These are phyloP conservation scores for Pseudogymnoascus sp. DNA, from an alignment of 2,329 filamentous ascomycete species.

Conservation along the genomic window DNA sequence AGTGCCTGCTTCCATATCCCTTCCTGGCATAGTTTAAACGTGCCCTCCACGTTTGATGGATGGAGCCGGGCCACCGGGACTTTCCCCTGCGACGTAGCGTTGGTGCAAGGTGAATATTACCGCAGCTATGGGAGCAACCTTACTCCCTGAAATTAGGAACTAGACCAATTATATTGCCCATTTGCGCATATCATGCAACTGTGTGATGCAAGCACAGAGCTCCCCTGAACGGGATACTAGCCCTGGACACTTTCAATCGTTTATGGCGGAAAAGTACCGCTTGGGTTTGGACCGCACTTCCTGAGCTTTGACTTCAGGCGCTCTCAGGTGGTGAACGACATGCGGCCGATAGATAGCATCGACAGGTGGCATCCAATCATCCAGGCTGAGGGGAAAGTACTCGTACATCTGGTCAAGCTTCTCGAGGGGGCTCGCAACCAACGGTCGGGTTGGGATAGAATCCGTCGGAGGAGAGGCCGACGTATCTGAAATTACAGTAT, in stretches of 20 bases:
- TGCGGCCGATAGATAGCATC: slow-evolving; percentile 87
- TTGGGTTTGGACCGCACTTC: slow-evolving; percentile 58
- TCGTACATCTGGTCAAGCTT: slow-evolving; percentile 56
- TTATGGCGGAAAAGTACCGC: slow-evolving; percentile 56
- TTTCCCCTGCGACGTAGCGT: slow-evolving; percentile 4
- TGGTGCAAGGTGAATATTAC: not conserved
- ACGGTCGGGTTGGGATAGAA: not conserved
- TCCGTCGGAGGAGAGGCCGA: not conserved
- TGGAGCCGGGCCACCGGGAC: not conserved
- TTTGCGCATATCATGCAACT: not conserved
- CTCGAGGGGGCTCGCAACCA: not conserved
- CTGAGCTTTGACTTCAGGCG: slow-evolving; percentile 61
- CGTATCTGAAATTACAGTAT: slow-evolving; percentile 31
- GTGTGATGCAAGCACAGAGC: not conserved
- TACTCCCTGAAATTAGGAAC: not conserved
- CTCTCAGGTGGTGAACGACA: slow-evolving; percentile 81
- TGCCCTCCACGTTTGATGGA: not conserved
- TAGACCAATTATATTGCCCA: not conserved
- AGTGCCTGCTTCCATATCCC: not conserved
- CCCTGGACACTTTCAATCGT: not conserved
- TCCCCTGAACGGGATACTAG: not conserved
- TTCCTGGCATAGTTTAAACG: not conserved
- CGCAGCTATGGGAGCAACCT: not conserved
- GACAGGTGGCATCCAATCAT: slow-evolving; percentile 88
- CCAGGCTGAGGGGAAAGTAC: slow-evolving; percentile 84